phyloP scores from a whole-genome alignment of 345 rosid species.

The Populus euphratica region DNA sequence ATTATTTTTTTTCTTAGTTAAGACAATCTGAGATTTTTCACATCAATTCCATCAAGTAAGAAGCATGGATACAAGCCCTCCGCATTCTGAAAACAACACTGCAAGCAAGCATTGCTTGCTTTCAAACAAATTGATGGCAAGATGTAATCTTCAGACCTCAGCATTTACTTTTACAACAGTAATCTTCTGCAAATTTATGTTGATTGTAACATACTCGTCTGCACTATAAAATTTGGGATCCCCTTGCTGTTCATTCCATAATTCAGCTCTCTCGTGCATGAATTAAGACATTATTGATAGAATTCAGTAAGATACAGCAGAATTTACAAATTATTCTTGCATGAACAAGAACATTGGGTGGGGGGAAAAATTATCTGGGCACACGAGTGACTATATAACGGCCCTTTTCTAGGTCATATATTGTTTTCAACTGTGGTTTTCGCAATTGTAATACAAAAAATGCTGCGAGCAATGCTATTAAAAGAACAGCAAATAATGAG shows the following conservation, averaged over 20 bases:
- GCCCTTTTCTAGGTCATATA: constrained; percentile 39
- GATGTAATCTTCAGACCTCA: too few relatives aligned
- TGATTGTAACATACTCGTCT: background rate
- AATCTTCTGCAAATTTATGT: background rate
- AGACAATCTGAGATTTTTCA: too few relatives aligned
- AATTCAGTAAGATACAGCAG: constrained; percentile 3
- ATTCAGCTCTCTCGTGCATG: background rate
- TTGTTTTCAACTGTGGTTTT: constrained; percentile 36
- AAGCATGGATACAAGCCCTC: too few relatives aligned
- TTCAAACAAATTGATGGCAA: too few relatives aligned
- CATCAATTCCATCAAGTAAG: too few relatives aligned
- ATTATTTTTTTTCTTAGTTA: too few relatives aligned
- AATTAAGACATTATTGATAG: too few relatives aligned
- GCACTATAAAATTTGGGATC: background rate
- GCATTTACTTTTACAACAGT: background rate
- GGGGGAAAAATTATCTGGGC: constrained; percentile 23
- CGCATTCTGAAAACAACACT: too few relatives aligned
- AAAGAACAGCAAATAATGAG: constrained; percentile 39
- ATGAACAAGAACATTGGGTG: background rate
- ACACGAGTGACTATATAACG: constrained; percentile 33
- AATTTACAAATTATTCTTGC: constrained; percentile 11
- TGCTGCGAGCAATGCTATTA: constrained; percentile 34
- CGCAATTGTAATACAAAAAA: constrained; percentile 33
- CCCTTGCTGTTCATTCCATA: background rate
- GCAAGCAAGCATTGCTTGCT: too few relatives aligned